Conservation (phyloP, 164 flowering plant genomes). For the Kalanchoe fedtschenkoi region DNA sequence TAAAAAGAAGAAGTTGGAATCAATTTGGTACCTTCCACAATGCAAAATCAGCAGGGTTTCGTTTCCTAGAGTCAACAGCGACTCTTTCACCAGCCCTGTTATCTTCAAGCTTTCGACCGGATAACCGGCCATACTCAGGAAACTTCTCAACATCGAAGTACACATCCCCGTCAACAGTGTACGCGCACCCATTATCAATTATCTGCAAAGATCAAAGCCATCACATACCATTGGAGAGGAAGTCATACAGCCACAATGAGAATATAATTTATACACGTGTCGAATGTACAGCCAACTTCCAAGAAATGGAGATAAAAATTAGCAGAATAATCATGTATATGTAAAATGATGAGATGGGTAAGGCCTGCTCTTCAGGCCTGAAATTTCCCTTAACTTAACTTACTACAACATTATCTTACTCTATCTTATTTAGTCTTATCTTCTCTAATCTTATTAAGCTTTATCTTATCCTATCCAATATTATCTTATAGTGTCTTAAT, state of each 20-base stretch:
- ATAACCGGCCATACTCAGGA: constrained; percentile 62
- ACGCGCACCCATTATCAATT: constrained; percentile 54
- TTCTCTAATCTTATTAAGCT: too few species aligned
- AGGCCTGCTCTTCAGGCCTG: too few species aligned
- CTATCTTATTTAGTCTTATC: too few species aligned
- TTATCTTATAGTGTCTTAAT: too few species aligned
- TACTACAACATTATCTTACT: too few species aligned
- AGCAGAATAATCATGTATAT: too few species aligned
- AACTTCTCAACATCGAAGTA: constrained; percentile 66
- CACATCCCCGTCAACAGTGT: constrained; percentile 71
- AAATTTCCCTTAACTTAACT: too few species aligned
- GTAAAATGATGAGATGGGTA: too few species aligned
- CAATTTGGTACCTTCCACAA: constrained; percentile 60
- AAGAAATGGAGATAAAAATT: too few species aligned
- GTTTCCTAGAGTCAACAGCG: constrained; percentile 65
- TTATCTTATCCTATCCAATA: too few species aligned
- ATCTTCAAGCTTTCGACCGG: constrained; percentile 64
- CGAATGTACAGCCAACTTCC: too few species aligned
- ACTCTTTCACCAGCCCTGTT: constrained; percentile 84
- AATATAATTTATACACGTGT: too few species aligned
- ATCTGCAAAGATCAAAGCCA: constrained; percentile 34
- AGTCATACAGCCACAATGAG: not conserved
- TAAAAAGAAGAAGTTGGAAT: not conserved
- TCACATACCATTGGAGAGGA: not conserved
- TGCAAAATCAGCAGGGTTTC: constrained; percentile 84